Evolutionary conservation across 2,329 filamentous ascomycete genomes (phyloP).

Genomic region (Eutypella sp.): DNA sequence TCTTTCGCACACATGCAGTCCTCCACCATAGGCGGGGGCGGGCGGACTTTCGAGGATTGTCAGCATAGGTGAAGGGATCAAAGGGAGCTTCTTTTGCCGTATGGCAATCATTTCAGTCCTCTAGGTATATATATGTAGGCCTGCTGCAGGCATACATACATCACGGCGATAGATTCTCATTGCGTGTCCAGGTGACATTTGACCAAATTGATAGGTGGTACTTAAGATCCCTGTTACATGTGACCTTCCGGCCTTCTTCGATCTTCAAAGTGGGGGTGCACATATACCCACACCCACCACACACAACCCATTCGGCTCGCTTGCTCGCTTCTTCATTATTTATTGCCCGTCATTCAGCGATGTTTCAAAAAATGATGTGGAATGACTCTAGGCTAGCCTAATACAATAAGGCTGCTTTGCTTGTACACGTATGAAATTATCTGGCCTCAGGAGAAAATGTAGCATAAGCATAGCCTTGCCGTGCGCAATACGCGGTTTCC

Average conservation of each 20-base stretch:
- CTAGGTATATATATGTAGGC: no score
- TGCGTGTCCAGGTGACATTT: neutral
- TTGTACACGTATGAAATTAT: no score
- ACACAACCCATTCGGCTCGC: neutral
- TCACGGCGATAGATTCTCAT: neutral
- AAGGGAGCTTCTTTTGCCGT: no score
- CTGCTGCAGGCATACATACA: neutral
- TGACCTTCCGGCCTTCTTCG: neutral
- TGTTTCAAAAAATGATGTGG: neutral
- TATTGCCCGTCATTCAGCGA: neutral
- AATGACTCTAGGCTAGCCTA: neutral
- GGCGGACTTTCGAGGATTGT: no score
- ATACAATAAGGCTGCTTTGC: no score
- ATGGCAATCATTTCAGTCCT: no score
- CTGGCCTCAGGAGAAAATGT: no score
- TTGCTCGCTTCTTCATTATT: neutral
- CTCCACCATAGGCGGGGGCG: no score
- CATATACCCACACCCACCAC: no score
- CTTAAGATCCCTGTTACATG: neutral
- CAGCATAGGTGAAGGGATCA: no score
- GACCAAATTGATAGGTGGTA: neutral
- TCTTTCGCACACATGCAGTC: no score
- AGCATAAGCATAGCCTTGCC: neutral
- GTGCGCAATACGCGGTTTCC: no score
- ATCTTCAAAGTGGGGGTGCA: neutral